Base-by-base conservation (phyloP, 495 filamentous ascomycete genomes). In the Penicillium bovifimosum region DNA sequence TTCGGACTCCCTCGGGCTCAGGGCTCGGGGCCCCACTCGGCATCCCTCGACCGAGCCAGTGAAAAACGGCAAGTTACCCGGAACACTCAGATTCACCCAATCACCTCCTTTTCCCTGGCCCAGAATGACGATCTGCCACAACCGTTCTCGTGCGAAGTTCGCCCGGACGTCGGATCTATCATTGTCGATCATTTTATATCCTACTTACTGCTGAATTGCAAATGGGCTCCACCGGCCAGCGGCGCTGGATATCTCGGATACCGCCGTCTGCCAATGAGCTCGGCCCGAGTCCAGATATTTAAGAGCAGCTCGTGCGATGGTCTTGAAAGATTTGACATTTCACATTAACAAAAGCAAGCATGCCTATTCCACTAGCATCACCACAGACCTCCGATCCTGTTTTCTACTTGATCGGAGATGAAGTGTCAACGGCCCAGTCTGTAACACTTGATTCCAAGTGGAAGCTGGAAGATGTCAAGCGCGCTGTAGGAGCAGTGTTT, bases 341-440 rank as follows among this genome's bases (percentile, higher is more conserved):
- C 20, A 24, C 20, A 36, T 16, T 31, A 31, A 10, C 3, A 39
- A 39, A 41, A 27, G 8, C 17, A 24, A 33, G 18, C 9, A 53
- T 53, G 50, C 17, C 50, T 36, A 29, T 53, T 14, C 20, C 33
- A 43, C 42, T 16, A 13, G 41, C n/a, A 18, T n/a, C 14, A 35
- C 14, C 38, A 42, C 16, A 7, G 1, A 52, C 14, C 11, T 6
- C 16, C 38, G 38, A 16, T 41, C 20, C 41, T 13, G 44, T 43
- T 0, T 66, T 66, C 51, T 63, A 66, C 32, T 47, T 63, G 48
- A 33, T 63, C 11, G 63, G 63, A 9, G 55, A 66, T 38, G 60
- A 61, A 14, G 31, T 53, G 27, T 41, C 54, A n/a, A 57, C 64
- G 0, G 49, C 61, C 4, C 52, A 60, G 42, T 3, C 47, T 13